A percentile compares a stretch with the other conserved stretches of the same genome.
phyloP scores from a whole-genome alignment of 805 yeast genomes.

The Blastobotrys parvus region DNA sequence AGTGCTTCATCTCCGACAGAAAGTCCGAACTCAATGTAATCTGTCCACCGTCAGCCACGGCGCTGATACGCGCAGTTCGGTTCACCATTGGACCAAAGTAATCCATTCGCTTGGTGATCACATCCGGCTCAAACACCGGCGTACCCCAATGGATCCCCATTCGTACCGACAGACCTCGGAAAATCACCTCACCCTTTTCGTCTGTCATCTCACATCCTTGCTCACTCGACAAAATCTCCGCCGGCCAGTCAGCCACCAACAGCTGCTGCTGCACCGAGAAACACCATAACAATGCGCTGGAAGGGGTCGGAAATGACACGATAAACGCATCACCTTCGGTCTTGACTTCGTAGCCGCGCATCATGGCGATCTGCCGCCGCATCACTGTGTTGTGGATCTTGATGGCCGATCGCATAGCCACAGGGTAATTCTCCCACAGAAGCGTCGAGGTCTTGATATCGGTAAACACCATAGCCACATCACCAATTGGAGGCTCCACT shows the following conservation, averaged over 20 bases:
- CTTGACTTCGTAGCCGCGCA: constrained; percentile 97
- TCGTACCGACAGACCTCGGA: constrained; percentile 86
- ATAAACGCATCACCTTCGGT: constrained; percentile 99
- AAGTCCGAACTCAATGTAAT: constrained; percentile 81
- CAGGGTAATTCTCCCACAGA: constrained; percentile 87
- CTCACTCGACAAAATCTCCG: constrained; percentile 73
- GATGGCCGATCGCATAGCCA: constrained; percentile 94
- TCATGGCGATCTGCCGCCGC: constrained; percentile 86
- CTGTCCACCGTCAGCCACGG: constrained; percentile 98
- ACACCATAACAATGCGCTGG: constrained; percentile 90
- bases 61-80: constrained; percentile 84
- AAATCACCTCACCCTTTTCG: constrained; percentile 47
- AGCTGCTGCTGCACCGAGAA: constrained; percentile 82
- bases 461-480: constrained; percentile 91
- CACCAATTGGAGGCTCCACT: constrained; percentile 91
- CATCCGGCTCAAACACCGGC: constrained; percentile 92
- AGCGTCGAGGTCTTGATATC: constrained; percentile 93
- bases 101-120: constrained; percentile 95
- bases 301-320: constrained; percentile 92
- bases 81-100: constrained; percentile 99
- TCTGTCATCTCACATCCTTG: constrained; percentile 80
- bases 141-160: constrained; percentile 99
- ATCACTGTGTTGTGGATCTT: constrained; percentile 87
- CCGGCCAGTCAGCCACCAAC: constrained; percentile 89
- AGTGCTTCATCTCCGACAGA: constrained; percentile 55